Evolutionary conservation across 352 stramenopile genomes (phyloP).

Genomic region (Lagenidium sp.): DNA sequence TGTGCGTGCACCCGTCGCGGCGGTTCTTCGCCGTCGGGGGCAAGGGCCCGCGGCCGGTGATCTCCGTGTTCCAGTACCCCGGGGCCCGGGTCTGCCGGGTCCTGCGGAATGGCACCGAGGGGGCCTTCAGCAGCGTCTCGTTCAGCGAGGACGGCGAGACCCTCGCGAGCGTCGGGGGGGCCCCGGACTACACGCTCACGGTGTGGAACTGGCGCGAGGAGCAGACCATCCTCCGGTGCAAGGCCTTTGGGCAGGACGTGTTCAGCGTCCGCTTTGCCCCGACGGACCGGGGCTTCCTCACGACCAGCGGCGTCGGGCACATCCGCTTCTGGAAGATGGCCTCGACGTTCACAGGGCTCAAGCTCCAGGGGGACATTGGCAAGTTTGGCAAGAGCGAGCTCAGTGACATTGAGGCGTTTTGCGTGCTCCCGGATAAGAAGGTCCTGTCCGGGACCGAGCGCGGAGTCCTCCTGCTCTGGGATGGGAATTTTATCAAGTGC

Average conservation of each 20-base stretch:
- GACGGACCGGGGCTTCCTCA: conserved; percentile 84
- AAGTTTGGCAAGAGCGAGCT: conserved; percentile 95
- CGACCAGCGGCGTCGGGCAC: conserved; percentile 89
- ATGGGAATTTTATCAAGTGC: conserved; percentile 95
- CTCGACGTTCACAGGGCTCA: conserved; percentile 93
- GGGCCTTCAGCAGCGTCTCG: conserved; percentile 59
- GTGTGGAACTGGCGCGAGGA: conserved; percentile 91
- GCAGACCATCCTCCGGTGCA: conserved; percentile 86
- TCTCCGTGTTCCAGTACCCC: conserved; percentile 87
- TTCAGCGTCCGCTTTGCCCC: conserved; percentile 88
- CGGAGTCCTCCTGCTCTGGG: conserved; percentile 89
- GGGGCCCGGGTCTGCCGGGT: conserved; percentile 56
- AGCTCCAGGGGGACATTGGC: conserved; percentile 93
- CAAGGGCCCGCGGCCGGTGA: conserved; percentile 80
- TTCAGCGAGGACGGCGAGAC: conserved; percentile 81
- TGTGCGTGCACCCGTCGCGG: conserved; percentile 60
- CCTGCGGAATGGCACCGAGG: conserved; percentile 78
- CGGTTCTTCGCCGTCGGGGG: conserved; percentile 84
- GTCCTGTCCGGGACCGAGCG: conserved; percentile 85
- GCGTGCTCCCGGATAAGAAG: conserved; percentile 92
- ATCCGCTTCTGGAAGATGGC: conserved; percentile 96
- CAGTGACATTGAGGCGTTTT: conserved; percentile 91
- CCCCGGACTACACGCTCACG: conserved; percentile 89
- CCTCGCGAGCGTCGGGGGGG: conserved; percentile 80
- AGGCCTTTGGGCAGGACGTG: conserved; percentile 93